Evolutionary conservation across 2,329 filamentous ascomycete species (phyloP).

Genomic region (Neoscytalidium dimidiatum): DNA sequence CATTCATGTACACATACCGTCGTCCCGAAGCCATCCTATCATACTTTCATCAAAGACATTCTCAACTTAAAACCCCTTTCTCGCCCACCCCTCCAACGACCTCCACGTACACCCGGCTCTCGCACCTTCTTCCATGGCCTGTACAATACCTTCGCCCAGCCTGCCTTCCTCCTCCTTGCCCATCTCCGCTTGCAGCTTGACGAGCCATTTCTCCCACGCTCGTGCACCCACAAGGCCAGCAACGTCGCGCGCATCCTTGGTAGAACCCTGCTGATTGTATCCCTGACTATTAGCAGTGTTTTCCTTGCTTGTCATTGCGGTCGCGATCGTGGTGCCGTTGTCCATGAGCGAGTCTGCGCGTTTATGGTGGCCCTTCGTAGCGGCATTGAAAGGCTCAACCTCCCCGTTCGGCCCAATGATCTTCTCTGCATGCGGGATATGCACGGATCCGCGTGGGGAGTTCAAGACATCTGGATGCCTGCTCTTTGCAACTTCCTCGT

Average conservation of each 20-base stretch:
- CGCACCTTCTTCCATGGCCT: conserved; percentile 62
- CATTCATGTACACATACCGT: background rate
- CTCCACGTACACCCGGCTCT: conserved; percentile 60
- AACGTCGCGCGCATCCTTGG: conserved; percentile 70
- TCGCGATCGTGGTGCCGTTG: background rate
- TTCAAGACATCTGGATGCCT: conserved; percentile 3
- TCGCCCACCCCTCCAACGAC: conserved; percentile 56
- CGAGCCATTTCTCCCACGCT: conserved; percentile 95
- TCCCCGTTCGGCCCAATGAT: conserved; percentile 38
- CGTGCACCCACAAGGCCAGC: conserved; percentile 83
- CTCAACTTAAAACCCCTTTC: conserved; percentile 28
- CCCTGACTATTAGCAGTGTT: background rate
- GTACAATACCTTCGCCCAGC: conserved; percentile 57
- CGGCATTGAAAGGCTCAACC: background rate
- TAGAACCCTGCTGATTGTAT: conserved; percentile 40
- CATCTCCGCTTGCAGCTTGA: conserved; percentile 85
- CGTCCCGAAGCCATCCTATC: background rate
- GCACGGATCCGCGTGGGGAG: background rate
- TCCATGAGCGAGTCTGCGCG: conserved; percentile 13
- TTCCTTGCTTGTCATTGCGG: background rate
- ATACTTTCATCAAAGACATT: background rate
- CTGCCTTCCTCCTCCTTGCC: conserved; percentile 59
- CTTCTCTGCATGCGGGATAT: conserved; percentile 29
- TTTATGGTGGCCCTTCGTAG: background rate
- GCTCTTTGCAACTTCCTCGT: conserved; percentile 24